Evolutionary conservation across 2,329 filamentous ascomycete genomes (phyloP).

Genomic region (Penicillium sp.): DNA sequence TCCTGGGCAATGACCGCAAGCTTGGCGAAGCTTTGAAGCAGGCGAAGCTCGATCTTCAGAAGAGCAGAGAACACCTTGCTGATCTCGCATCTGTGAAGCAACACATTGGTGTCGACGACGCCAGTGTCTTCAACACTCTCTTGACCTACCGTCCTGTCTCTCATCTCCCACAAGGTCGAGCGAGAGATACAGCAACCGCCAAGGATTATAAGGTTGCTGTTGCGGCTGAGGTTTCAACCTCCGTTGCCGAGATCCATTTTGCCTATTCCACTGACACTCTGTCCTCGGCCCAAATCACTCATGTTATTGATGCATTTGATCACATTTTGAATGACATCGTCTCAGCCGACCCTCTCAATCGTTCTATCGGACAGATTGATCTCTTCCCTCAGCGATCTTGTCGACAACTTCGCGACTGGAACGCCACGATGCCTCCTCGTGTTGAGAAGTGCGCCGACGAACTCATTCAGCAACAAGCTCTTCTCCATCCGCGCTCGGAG

Average conservation of each 20-base stretch:
- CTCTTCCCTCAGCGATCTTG: constrained; percentile 29
- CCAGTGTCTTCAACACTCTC: constrained; percentile 29
- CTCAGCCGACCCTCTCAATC: constrained; percentile 6
- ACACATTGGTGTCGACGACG: constrained; percentile 23
- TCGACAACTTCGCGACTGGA: constrained; percentile 33
- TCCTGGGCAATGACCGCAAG: constrained; percentile 22
- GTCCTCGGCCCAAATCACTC: constrained; percentile 31
- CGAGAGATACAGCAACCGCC: constrained; percentile 4
- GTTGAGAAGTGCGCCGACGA: constrained; percentile 35
- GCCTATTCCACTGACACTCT: constrained; percentile 49
- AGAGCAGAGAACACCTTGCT: constrained; percentile 17
- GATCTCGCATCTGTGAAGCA: constrained; percentile 23
- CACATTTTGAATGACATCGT: constrained; percentile 30
- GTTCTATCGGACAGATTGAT: constrained; percentile 26
- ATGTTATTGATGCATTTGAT: constrained; percentile 32
- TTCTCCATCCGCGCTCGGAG: constrained; percentile 20
- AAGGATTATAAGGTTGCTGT: constrained; percentile 26
- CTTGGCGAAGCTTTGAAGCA: constrained; percentile 20
- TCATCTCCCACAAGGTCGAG: constrained; percentile 5
- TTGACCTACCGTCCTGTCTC: constrained; percentile 20
- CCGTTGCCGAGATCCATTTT: constrained; percentile 47
- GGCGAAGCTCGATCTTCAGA: constrained; percentile 18
- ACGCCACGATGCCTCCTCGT: constrained; percentile 24
- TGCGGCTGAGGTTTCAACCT: constrained; percentile 23
- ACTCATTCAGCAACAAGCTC: constrained; percentile 32